phyloP scores from a whole-genome alignment of 371 early-diverging fungal genomes.

The Mucor sp. region DNA sequence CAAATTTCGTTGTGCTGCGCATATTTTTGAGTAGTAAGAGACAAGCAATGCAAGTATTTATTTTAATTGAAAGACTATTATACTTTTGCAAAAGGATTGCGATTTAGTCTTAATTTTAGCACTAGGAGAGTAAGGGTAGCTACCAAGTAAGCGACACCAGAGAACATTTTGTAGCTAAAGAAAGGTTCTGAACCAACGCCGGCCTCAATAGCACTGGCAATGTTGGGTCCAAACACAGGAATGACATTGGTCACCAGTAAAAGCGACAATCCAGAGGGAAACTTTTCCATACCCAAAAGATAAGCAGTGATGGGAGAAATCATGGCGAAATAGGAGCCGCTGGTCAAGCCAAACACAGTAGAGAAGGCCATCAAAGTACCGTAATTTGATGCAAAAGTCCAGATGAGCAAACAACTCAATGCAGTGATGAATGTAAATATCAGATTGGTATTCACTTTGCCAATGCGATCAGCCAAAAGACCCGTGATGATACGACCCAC shows the following conservation, averaged over 20 bases:
- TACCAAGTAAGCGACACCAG: constrained; percentile 26
- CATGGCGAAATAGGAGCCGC: constrained; percentile 44
- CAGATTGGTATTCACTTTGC: constrained; percentile 45
- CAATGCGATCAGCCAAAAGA: constrained; percentile 44
- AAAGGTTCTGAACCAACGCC: constrained; percentile 22
- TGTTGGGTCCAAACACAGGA: constrained; percentile 39
- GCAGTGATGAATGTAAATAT: constrained; percentile 34
- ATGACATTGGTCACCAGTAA: constrained; percentile 31
- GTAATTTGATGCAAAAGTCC: constrained; percentile 52
- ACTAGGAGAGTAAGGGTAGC: constrained; percentile 13
- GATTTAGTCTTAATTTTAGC: constrained; percentile 21
- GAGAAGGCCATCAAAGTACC: constrained; percentile 43
- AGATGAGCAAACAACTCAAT: constrained; percentile 45
- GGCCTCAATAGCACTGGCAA: constrained; percentile 38
- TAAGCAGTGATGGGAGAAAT: constrained; percentile 40
- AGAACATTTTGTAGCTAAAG: constrained; percentile 38
- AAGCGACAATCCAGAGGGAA: constrained; percentile 39
- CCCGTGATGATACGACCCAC: constrained; percentile 62
- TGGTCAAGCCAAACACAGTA: constrained; percentile 43
- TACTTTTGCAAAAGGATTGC: constrained; percentile 25
- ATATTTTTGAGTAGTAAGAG: no score
- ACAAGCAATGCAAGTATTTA: no score
- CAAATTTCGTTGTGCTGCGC: no score
- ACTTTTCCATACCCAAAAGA: constrained; percentile 34
- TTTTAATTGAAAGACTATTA: background rate